Percentiles rank a stretch among this genome's conserved stretches.
phyloP scores from a whole-genome alignment of 2,329 filamentous ascomycete species.

The Neobulgaria alba region DNA sequence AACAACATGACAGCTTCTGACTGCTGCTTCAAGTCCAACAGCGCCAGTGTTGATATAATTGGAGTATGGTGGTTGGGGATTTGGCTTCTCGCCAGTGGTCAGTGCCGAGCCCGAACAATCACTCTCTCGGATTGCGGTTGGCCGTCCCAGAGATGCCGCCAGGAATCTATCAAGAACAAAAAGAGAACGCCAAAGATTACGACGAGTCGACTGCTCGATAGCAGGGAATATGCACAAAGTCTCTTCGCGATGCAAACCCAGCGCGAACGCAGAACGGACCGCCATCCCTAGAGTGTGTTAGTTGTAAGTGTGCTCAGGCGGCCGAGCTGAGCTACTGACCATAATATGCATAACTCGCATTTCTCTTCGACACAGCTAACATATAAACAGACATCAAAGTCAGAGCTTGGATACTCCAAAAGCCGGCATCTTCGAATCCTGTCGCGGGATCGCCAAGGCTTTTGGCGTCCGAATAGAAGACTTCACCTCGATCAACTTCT shows the following conservation, averaged over 20 bases:
- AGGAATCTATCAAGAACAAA: slow-evolving; percentile 58
- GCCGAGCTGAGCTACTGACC: slow-evolving; percentile 32
- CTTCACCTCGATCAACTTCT: slow-evolving; percentile 46
- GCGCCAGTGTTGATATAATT: slow-evolving; percentile 25
- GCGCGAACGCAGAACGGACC: slow-evolving; percentile 50
- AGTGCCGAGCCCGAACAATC: slow-evolving; percentile 48
- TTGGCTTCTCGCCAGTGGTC: slow-evolving; percentile 8
- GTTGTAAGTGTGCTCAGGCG: neutral
- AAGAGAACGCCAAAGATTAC: slow-evolving; percentile 55
- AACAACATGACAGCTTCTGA: slow-evolving; percentile 49
- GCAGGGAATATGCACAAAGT: slow-evolving; percentile 44
- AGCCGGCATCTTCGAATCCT: slow-evolving; percentile 52
- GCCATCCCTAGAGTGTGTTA: slow-evolving; percentile 44
- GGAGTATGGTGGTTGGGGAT: slow-evolving; percentile 19
- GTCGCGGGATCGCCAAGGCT: slow-evolving; percentile 38
- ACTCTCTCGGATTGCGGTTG: slow-evolving; percentile 51
- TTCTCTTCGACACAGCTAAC: slow-evolving; percentile 51
- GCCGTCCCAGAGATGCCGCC: slow-evolving; percentile 53
- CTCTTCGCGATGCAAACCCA: slow-evolving; percentile 55
- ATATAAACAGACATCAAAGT: slow-evolving; percentile 57
- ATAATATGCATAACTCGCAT: slow-evolving; percentile 53
- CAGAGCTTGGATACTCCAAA: slow-evolving; percentile 57
- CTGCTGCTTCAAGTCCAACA: slow-evolving; percentile 43
- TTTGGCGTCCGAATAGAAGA: slow-evolving; percentile 54
- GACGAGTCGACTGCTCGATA: slow-evolving; percentile 39